These are phyloP conservation scores for Byssoonygena ceratinophila DNA, from an alignment of 2,329 filamentous ascomycete genomes.

Conservation along the genomic window DNA sequence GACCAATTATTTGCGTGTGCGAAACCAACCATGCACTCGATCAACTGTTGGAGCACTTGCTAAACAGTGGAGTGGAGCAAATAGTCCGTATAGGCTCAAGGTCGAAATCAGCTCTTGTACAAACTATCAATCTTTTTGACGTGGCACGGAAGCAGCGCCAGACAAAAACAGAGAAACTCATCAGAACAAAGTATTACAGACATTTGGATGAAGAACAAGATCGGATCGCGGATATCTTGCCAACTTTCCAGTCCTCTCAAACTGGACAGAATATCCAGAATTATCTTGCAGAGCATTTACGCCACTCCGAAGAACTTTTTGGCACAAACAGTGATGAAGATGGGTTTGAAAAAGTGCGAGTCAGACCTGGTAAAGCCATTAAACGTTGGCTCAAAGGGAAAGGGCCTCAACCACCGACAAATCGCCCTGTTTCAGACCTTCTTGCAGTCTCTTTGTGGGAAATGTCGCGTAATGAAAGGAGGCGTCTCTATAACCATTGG, in stretches of 20 bases:
- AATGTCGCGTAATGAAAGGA: slow-evolving; percentile 4
- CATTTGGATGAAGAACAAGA: slow-evolving; percentile 13
- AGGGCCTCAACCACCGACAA: neutral
- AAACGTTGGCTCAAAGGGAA: slow-evolving; percentile 6
- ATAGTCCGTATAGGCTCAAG: slow-evolving; percentile 54
- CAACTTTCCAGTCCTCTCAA: neutral
- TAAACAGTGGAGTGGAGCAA: slow-evolving; percentile 45
- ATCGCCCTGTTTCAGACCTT: neutral
- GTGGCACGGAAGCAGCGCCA: slow-evolving; percentile 28
- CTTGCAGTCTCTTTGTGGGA: neutral
- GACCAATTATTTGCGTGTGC: slow-evolving; percentile 42
- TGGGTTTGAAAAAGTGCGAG: neutral
- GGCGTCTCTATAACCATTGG: slow-evolving; percentile 1
- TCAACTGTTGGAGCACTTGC: slow-evolving; percentile 55
- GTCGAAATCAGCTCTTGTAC: slow-evolving; percentile 46
- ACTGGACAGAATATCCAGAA: slow-evolving; percentile 1
- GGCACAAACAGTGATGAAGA: neutral
- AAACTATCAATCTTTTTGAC: slow-evolving; percentile 41
- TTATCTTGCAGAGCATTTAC: neutral
- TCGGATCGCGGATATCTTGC: slow-evolving; percentile 4
- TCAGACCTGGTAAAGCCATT: neutral
- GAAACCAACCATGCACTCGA: slow-evolving; percentile 61
- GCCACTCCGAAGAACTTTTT: slow-evolving; percentile 2
- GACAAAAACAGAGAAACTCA: slow-evolving; percentile 20
- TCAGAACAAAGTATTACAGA: slow-evolving; percentile 16